Evolutionary conservation across 495 filamentous ascomycete genomes (phyloP).

Genomic region (Chaetomium cochliodes): DNA sequence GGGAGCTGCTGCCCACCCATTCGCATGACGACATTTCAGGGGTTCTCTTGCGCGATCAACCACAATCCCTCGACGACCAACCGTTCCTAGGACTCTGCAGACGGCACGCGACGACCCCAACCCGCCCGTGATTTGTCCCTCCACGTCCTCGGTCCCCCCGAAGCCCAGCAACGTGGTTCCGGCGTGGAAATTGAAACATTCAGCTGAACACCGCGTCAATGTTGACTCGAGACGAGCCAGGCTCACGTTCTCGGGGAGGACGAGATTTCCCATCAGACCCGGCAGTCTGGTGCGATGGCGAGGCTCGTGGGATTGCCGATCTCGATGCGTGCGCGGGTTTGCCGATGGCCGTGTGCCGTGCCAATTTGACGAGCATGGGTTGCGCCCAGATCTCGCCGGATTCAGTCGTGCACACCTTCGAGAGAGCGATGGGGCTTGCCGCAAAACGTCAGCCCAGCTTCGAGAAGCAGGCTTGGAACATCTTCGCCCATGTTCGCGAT

Average conservation of each 20-base stretch:
- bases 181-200: constrained; percentile 8
- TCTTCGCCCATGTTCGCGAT: neutral
- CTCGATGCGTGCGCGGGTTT: neutral
- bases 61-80: constrained; percentile 18
- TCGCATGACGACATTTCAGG: constrained; percentile 30
- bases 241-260: neutral
- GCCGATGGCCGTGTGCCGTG: neutral
- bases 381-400: neutral
- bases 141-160: neutral
- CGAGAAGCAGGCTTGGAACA: neutral
- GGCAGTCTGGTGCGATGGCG: constrained; percentile 12
- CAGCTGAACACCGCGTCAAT: neutral
- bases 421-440: neutral
- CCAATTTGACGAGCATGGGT: neutral
- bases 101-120: constrained; percentile 7
- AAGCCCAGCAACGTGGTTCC: constrained; percentile 4
- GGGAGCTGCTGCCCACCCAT: constrained; percentile 16
- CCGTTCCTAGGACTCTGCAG: constrained; percentile 10
- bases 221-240: neutral
- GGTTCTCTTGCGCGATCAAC: constrained; percentile 27
- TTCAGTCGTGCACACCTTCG: neutral
- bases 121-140: neutral
- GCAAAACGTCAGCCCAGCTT: neutral
- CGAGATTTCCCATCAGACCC: constrained; percentile 7
- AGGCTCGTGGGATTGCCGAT: constrained; percentile 1